phyloP scores from a whole-genome alignment of 2,329 filamentous ascomycete genomes.

The Gnomoniopsis smithogilvyi region DNA sequence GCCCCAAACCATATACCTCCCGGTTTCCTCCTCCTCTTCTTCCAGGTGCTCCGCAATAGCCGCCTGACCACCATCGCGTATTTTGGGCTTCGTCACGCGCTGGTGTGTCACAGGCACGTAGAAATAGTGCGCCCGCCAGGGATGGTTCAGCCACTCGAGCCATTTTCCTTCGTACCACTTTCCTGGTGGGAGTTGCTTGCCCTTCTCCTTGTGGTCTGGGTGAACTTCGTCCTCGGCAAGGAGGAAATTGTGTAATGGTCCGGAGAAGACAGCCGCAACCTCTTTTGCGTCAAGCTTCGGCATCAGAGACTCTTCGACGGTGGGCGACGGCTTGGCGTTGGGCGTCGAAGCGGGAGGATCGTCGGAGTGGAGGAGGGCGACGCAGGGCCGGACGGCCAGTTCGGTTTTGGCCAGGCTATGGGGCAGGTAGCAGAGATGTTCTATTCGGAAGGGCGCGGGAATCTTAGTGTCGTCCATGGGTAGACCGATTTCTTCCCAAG shows the following conservation, averaged over 20 bases:
- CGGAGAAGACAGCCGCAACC: constrained; percentile 91
- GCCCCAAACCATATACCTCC: constrained; percentile 82
- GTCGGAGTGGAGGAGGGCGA: constrained; percentile 71
- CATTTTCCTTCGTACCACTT: constrained; percentile 85
- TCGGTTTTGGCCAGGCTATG: constrained; percentile 71
- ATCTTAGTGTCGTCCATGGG: constrained; percentile 67
- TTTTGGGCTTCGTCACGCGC: constrained; percentile 58
- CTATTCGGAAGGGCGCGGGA: constrained; percentile 75
- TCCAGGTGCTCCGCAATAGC: constrained; percentile 41
- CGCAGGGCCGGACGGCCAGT: constrained; percentile 70
- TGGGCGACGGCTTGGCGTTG: constrained; percentile 28
- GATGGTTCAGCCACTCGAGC: constrained; percentile 72
- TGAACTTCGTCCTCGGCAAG: constrained; percentile 53
- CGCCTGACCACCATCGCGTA: constrained; percentile 37
- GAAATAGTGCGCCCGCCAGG: constrained; percentile 91
- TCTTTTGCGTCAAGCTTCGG: constrained; percentile 84
- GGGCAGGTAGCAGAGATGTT: constrained; percentile 79
- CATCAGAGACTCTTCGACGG: constrained; percentile 68
- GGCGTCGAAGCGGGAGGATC: constrained; percentile 30
- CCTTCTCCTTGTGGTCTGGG: constrained; percentile 30
- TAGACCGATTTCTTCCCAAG: constrained; percentile 89
- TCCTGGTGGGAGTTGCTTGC: constrained; percentile 41
- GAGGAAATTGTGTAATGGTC: constrained; percentile 82
- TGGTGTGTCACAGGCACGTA: constrained; percentile 77
- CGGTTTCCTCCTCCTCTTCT: constrained; percentile 42